phyloP scores from a whole-genome alignment of 352 stramenopile species.

The Pythium sukuiense region DNA sequence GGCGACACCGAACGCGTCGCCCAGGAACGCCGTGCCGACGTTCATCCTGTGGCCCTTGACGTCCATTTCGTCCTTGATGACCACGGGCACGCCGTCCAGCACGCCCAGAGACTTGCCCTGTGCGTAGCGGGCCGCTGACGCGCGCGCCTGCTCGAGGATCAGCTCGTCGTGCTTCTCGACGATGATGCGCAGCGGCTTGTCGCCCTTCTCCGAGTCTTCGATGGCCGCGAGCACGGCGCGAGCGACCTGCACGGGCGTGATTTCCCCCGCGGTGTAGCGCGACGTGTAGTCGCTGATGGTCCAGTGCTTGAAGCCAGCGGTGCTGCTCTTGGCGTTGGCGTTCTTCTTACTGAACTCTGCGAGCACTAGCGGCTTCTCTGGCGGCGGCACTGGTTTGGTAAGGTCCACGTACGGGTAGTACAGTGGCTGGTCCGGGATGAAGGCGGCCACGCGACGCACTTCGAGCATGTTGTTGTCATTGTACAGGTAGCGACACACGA shows the following conservation, averaged over 20 bases:
- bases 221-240: slow-evolving; percentile 60
- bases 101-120: slow-evolving; percentile 62
- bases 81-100: slow-evolving; percentile 87
- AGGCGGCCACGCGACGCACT: slow-evolving; percentile 53
- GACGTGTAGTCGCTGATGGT: slow-evolving; percentile 69
- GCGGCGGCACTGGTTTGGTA: background rate
- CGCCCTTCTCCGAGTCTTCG: slow-evolving; percentile 48
- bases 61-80: slow-evolving; percentile 87
- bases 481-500: slow-evolving; percentile 46
- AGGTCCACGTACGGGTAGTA: slow-evolving; percentile 80
- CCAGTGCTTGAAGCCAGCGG: slow-evolving; percentile 60
- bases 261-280: slow-evolving; percentile 39
- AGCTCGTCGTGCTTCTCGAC: slow-evolving; percentile 72
- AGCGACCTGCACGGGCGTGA: slow-evolving; percentile 65
- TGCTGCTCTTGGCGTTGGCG: slow-evolving; percentile 25
- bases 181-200: slow-evolving; percentile 65
- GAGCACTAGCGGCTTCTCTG: slow-evolving; percentile 21
- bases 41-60: slow-evolving; percentile 69
- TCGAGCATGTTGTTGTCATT: slow-evolving; percentile 66
- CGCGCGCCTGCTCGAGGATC: slow-evolving; percentile 66
- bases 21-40: slow-evolving; percentile 79
- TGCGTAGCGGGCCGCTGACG: slow-evolving; percentile 71
- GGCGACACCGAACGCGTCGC: slow-evolving; percentile 42
- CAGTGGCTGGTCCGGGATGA: slow-evolving; percentile 67
- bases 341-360: slow-evolving; percentile 28